phyloP scores from a whole-genome alignment of 2,329 filamentous ascomycete genomes.

The Pyrenochaeta sp. region DNA sequence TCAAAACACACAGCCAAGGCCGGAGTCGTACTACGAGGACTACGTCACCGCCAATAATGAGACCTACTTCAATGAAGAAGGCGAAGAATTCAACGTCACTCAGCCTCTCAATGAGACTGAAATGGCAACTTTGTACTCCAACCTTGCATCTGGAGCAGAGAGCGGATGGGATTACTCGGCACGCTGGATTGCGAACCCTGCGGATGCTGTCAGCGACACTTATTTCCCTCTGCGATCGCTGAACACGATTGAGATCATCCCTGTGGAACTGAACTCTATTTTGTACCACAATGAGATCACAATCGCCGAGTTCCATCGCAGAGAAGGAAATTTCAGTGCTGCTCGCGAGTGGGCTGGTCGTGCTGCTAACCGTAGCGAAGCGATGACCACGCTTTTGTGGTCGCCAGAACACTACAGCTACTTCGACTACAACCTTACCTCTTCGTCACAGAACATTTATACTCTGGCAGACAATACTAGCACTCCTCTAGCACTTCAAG shows the following conservation, averaged over 20 bases:
- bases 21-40: slow-evolving; percentile 72
- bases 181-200: slow-evolving; percentile 65
- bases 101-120: slow-evolving; percentile 61
- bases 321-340: slow-evolving; percentile 59
- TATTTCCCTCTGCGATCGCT: slow-evolving; percentile 72
- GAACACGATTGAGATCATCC: slow-evolving; percentile 65
- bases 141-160: slow-evolving; percentile 71
- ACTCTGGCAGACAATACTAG: slow-evolving; percentile 54
- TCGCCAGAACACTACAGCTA: slow-evolving; percentile 68
- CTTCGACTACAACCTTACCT: slow-evolving; percentile 74
- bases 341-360: slow-evolving; percentile 59
- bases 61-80: slow-evolving; percentile 67
- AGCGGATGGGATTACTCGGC: slow-evolving; percentile 70
- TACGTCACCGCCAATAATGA: slow-evolving; percentile 70
- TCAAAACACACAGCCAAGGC: slow-evolving; percentile 69
- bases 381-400: slow-evolving; percentile 71
- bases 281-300: slow-evolving; percentile 70
- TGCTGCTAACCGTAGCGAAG: slow-evolving; percentile 64
- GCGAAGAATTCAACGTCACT: slow-evolving; percentile 65
- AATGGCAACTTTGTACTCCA: slow-evolving; percentile 63
- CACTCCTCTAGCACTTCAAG: slow-evolving; percentile 44
- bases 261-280: slow-evolving; percentile 73
- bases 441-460: slow-evolving; percentile 63
- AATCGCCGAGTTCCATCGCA: slow-evolving; percentile 63
- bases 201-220: slow-evolving; percentile 65